A percentile compares a stretch with the other conserved stretches of the same genome.
phyloP scores from a whole-genome alignment of 148 eudicot genomes.

The Arbutus unedo region DNA sequence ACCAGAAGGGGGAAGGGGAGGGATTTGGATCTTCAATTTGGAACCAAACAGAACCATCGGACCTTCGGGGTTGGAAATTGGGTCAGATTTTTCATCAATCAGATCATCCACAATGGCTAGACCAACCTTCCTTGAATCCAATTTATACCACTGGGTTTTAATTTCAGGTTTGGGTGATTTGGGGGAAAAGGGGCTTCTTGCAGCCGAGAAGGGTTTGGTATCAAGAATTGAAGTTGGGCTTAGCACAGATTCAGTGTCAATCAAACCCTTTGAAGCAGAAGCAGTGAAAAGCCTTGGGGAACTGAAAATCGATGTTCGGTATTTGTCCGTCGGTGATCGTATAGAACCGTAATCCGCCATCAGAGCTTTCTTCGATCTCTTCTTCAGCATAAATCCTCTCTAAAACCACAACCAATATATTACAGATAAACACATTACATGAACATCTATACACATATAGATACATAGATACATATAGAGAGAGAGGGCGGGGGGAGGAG shows the following conservation, averaged over 20 bases:
- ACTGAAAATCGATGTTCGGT: constrained; percentile 32
- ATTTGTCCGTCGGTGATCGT: constrained; percentile 23
- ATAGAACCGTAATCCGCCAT: constrained; percentile 42
- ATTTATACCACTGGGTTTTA: constrained; percentile 18
- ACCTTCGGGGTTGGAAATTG: constrained; percentile 18
- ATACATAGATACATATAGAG: background rate
- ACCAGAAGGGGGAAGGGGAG: constrained; percentile 30
- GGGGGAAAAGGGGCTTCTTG: constrained; percentile 35
- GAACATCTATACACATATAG: background rate
- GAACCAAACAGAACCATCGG: constrained; percentile 47
- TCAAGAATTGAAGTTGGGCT: constrained; percentile 68
- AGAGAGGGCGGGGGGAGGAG: background rate
- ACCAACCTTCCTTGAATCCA: constrained; percentile 41
- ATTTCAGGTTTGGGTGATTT: constrained; percentile 30
- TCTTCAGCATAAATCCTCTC: constrained; percentile 27
- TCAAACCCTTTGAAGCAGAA: constrained; percentile 33
- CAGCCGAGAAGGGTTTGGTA: constrained; percentile 33
- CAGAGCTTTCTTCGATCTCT: constrained; percentile 27
- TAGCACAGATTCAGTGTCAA: constrained; percentile 30
- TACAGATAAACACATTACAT: background rate
- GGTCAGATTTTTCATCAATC: constrained; percentile 30
- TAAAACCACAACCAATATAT: background rate
- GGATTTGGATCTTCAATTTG: constrained; percentile 51
- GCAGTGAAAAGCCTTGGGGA: constrained; percentile 37
- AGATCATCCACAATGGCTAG: constrained; percentile 53